Evolutionary conservation across 306 rosid species (phyloP).

Genomic region (Begonia peltatifolia): DNA sequence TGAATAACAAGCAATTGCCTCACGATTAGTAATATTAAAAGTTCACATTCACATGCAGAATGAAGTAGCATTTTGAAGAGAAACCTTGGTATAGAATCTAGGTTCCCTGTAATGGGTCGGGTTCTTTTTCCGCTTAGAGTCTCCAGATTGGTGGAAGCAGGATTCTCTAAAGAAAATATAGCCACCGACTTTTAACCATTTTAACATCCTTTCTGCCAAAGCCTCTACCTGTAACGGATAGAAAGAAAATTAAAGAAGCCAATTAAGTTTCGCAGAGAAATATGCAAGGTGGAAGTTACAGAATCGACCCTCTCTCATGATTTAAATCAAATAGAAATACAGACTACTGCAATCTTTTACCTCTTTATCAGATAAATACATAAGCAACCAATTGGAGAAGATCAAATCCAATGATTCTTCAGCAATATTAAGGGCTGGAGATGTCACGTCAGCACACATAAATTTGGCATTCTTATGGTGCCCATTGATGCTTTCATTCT

Average conservation of each 20-base stretch:
- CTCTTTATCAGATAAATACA: slow-evolving; percentile 90
- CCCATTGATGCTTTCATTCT: slow-evolving; percentile 75
- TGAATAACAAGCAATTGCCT: too few relatives aligned
- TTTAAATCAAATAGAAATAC: too few relatives aligned
- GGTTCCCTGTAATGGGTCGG: slow-evolving; percentile 97
- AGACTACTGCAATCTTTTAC: slow-evolving; percentile 12
- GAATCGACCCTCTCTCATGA: not conserved
- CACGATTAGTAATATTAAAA: not conserved
- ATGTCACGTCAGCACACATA: slow-evolving; percentile 82
- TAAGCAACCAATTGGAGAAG: slow-evolving; percentile 95
- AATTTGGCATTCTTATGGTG: slow-evolving; percentile 75
- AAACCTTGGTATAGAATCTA: slow-evolving; percentile 87
- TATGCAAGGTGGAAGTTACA: too few relatives aligned
- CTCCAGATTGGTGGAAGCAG: slow-evolving; percentile 97
- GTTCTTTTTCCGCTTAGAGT: slow-evolving; percentile 78
- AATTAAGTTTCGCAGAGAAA: too few relatives aligned
- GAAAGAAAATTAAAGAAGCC: not conserved
- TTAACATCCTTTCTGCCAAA: slow-evolving; percentile 63
- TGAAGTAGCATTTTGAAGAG: slow-evolving; percentile 5
- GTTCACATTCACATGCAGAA: not conserved
- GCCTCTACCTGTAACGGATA: slow-evolving; percentile 40
- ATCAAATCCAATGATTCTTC: slow-evolving; percentile 63
- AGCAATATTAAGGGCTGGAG: slow-evolving; percentile 43
- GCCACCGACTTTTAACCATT: slow-evolving; percentile 86
- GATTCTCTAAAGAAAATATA: slow-evolving; percentile 83